Percentiles rank a stretch among this genome's conserved stretches.
phyloP scores from a whole-genome alignment of 164 flowering plant species.

The Nymphaea colorata region DNA sequence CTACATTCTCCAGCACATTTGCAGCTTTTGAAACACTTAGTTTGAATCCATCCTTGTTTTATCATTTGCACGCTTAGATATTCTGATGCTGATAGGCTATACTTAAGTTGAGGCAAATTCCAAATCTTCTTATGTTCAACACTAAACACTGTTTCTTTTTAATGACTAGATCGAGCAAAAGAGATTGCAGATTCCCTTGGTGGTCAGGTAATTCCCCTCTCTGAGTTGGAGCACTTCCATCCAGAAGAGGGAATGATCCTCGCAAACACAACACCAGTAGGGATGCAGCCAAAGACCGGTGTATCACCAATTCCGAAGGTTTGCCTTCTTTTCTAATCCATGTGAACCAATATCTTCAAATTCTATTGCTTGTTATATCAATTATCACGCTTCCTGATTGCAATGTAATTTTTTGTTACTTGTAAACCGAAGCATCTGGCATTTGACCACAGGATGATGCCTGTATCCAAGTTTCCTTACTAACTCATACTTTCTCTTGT shows the following conservation, averaged over 20 bases:
- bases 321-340: not conserved
- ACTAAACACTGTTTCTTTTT: constrained; percentile 1
- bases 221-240: constrained; percentile 19
- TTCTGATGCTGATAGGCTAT: too few relatives aligned
- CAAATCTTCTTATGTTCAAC: too few relatives aligned
- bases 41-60: not conserved
- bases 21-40: too few relatives aligned
- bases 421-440: too few relatives aligned
- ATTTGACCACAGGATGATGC: too few relatives aligned
- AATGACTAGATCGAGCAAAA: constrained; percentile 35
- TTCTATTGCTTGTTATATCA: not conserved
- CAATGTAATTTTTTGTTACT: not conserved
- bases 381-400: not conserved
- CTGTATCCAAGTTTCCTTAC: too few relatives aligned
- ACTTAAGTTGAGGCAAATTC: not conserved
- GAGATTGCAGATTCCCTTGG: constrained; percentile 34
- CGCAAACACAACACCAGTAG: constrained; percentile 58
- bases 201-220: constrained; percentile 31
- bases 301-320: constrained; percentile 47
- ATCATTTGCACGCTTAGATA: too few relatives aligned
- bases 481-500: not conserved
- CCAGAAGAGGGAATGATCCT: constrained; percentile 45
- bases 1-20: not conserved
- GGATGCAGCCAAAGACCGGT: constrained; percentile 48
- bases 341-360: not conserved